These are phyloP conservation scores for Ilex aquifolium DNA, from an alignment of 257 asterid genomes.

Conservation along the genomic window DNA sequence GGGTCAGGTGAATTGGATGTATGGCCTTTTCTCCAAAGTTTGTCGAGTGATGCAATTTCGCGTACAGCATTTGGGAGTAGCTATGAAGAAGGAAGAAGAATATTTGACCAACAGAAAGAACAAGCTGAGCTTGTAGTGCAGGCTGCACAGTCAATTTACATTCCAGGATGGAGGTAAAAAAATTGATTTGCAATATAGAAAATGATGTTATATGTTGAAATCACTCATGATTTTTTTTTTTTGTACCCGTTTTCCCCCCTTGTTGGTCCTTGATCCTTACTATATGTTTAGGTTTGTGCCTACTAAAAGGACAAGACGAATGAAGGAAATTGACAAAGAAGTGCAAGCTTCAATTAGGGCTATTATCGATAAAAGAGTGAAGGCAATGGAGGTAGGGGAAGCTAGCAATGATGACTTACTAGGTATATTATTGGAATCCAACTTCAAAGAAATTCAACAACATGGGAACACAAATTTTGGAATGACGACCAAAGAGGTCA, in stretches of 20 bases:
- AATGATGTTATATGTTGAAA: background rate
- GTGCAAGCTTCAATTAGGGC: conserved; percentile 26
- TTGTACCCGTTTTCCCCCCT: no score
- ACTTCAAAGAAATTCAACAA: conserved; percentile 24
- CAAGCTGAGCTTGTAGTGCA: conserved; percentile 18
- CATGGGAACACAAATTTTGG: conserved; percentile 22
- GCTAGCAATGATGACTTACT: conserved; percentile 26
- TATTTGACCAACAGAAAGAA: conserved; percentile 42
- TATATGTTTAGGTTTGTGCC: conserved; percentile 35
- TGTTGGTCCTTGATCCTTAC: no score
- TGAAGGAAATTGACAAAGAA: conserved; percentile 33
- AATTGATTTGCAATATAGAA: conserved; percentile 6
- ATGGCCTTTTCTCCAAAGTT: conserved; percentile 37
- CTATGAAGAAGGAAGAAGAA: conserved; percentile 37
- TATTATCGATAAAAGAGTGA: conserved; percentile 31
- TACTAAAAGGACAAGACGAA: conserved; percentile 32
- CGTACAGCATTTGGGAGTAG: conserved; percentile 61
- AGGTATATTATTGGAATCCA: conserved; percentile 31
- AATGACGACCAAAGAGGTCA: conserved; percentile 25
- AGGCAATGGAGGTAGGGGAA: conserved; percentile 34
- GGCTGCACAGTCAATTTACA: conserved; percentile 16
- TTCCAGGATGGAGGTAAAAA: conserved; percentile 41
- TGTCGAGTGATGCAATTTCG: conserved; percentile 41
- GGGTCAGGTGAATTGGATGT: conserved; percentile 45
- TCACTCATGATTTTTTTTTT: background rate